phyloP scores from a whole-genome alignment of 495 filamentous ascomycete species.

The Lophiostoma macrostomum region DNA sequence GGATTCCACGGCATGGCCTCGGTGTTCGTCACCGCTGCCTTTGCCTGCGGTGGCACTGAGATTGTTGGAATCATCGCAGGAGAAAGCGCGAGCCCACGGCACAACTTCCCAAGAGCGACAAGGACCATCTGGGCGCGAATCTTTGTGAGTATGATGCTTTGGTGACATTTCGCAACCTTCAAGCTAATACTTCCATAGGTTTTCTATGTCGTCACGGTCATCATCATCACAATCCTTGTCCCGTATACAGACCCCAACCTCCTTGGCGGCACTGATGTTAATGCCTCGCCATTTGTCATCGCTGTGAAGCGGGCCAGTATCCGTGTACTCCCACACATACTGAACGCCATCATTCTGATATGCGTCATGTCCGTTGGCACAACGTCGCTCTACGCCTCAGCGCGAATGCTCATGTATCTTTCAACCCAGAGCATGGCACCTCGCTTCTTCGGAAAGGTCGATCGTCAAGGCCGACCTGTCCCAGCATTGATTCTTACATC shows the following conservation, averaged over 20 bases:
- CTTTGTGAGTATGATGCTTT: no score
- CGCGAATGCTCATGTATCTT: slow-evolving; percentile 40
- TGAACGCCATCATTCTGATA: slow-evolving; percentile 71
- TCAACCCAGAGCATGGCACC: slow-evolving; percentile 47
- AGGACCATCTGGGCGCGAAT: slow-evolving; percentile 42
- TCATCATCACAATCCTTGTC: slow-evolving; percentile 73
- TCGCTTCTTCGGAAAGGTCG: slow-evolving; percentile 57
- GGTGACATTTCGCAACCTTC: no score
- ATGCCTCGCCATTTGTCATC: slow-evolving; percentile 73
- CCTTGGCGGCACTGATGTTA: slow-evolving; percentile 50
- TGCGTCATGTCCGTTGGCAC: slow-evolving; percentile 55
- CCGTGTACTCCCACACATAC: slow-evolving; percentile 62
- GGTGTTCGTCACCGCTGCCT: slow-evolving; percentile 69
- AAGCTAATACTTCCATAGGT: no score
- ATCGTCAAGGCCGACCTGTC: slow-evolving; percentile 58
- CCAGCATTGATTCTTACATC: slow-evolving; percentile 47
- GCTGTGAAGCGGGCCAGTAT: slow-evolving; percentile 66
- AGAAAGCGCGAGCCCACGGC: slow-evolving; percentile 45
- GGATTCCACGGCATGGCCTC: slow-evolving; percentile 67
- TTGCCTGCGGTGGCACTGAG: slow-evolving; percentile 64
- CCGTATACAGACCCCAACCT: slow-evolving; percentile 49
- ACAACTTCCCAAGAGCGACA: slow-evolving; percentile 31
- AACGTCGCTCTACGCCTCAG: slow-evolving; percentile 39
- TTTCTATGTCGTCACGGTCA: slow-evolving; percentile 72
- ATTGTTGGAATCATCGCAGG: slow-evolving; percentile 50